Percentiles rank a stretch among this genome's conserved stretches.
Conservation (phyloP, 1,139 yeast species). For the Saccharomycopsis hybrid region DNA sequence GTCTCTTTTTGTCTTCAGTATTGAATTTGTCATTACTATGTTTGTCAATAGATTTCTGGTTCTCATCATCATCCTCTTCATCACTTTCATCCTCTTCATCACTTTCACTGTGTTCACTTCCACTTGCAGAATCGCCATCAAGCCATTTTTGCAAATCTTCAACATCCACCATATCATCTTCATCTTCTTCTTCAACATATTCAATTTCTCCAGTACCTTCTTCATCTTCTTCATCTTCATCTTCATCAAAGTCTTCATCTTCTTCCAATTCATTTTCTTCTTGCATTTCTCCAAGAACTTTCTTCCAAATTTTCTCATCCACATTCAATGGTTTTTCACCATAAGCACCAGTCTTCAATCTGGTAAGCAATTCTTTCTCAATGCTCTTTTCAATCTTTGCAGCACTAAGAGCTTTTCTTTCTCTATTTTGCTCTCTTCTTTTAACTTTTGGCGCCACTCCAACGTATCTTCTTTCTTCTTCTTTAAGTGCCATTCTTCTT, state of each 20-base stretch:
- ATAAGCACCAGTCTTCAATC: constrained; percentile 95
- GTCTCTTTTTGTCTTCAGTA: constrained; percentile 14
- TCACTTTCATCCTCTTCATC: constrained; percentile 30
- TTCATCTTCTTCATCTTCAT: constrained; percentile 46
- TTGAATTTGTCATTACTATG: constrained; percentile 19
- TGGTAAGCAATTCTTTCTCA: constrained; percentile 87
- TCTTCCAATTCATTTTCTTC: constrained; percentile 60
- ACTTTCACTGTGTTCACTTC: constrained; percentile 26
- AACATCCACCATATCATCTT: constrained; percentile 82
- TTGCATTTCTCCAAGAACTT: constrained; percentile 74
- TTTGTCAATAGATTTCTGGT: constrained; percentile 30
- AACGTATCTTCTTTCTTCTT: constrained; percentile 87
- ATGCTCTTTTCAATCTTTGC: constrained; percentile 95
- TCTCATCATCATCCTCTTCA: constrained; percentile 30
- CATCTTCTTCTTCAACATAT: constrained; percentile 74
- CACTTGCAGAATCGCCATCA: constrained; percentile 42
- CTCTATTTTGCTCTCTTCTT: constrained; percentile 89
- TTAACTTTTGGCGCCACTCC: constrained; percentile 91
- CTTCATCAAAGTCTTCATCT: constrained; percentile 53
- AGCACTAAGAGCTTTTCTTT: constrained; percentile 92
- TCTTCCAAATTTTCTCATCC: constrained; percentile 93
- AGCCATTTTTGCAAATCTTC: constrained; percentile 91
- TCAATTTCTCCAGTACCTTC: constrained; percentile 75
- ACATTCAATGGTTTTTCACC: constrained; percentile 97
- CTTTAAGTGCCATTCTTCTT: constrained; percentile 83